Percentiles rank a stretch among this genome's conserved stretches.
These are phyloP conservation scores for Colletotrichum spaethianum DNA, from an alignment of 2,329 filamentous ascomycete species.

Conservation along the genomic window DNA sequence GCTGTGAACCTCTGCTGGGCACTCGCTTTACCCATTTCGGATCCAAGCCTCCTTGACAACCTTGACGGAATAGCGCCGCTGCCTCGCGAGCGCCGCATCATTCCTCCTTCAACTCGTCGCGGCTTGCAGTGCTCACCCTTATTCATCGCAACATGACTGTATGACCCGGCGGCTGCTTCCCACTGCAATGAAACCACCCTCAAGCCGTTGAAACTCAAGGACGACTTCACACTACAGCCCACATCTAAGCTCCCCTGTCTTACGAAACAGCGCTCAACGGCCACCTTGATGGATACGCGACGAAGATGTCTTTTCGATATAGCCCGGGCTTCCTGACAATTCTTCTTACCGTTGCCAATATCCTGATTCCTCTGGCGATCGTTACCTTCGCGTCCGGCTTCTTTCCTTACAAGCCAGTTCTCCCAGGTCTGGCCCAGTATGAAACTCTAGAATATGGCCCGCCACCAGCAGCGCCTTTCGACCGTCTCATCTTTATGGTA, in stretches of 20 bases:
- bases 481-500: constrained; percentile 96
- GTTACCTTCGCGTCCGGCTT: constrained; percentile 89
- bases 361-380: constrained; percentile 82
- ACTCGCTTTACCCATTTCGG: constrained; percentile 29
- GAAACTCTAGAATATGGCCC: constrained; percentile 67
- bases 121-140: background rate
- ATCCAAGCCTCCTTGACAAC: constrained; percentile 20
- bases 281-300: constrained; percentile 40
- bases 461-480: constrained; percentile 79
- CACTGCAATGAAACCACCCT: constrained; percentile 10
- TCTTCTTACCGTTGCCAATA: constrained; percentile 77
- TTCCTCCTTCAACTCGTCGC: constrained; percentile 5
- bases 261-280: background rate
- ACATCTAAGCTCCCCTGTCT: background rate
- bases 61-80: constrained; percentile 26
- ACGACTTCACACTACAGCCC: background rate
- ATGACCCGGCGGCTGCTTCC: constrained; percentile 7
- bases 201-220: background rate
- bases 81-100: constrained; percentile 11
- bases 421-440: constrained; percentile 85
- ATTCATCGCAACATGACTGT: constrained; percentile 25
- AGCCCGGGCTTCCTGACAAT: constrained; percentile 22
- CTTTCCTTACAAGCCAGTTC: constrained; percentile 96
- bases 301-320: constrained; percentile 32
- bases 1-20: constrained; percentile 17